phyloP scores from a whole-genome alignment of 345 rosid genomes.

The Euclidium syriacum region DNA sequence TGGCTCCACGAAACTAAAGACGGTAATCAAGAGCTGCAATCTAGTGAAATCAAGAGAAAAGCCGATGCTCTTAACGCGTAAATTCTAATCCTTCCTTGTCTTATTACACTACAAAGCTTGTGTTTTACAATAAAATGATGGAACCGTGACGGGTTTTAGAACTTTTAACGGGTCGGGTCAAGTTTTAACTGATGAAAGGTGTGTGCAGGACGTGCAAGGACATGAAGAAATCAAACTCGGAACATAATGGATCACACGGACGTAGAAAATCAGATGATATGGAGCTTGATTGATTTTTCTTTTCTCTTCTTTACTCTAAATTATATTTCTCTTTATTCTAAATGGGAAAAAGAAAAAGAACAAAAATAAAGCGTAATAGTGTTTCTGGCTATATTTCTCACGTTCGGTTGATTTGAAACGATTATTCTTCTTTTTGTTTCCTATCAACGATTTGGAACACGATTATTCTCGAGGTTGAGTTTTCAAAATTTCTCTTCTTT shows the following conservation, averaged over 20 bases:
- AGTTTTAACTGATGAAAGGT: not conserved
- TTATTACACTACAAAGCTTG: not conserved
- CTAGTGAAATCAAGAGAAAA: slow-evolving; percentile 57
- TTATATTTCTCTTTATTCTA: not conserved
- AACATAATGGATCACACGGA: slow-evolving; percentile 19
- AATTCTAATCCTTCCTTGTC: not conserved
- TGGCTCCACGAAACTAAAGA: slow-evolving; percentile 69
- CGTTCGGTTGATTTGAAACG: not conserved
- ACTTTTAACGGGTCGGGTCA: not conserved
- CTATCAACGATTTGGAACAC: too few species aligned
- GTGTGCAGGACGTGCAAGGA: slow-evolving; percentile 35
- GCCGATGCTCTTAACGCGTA: slow-evolving; percentile 51
- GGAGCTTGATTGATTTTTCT: slow-evolving; percentile 25
- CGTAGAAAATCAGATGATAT: slow-evolving; percentile 27
- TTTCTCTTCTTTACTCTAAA: not conserved
- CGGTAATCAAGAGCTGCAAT: slow-evolving; percentile 46
- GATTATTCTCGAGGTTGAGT: not conserved
- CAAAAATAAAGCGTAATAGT: not conserved
- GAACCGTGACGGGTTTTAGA: not conserved
- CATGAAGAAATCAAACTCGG: slow-evolving; percentile 32
- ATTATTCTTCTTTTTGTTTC: not conserved
- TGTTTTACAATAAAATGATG: too few species aligned
- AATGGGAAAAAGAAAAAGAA: not conserved
- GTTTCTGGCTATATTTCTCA: not conserved
- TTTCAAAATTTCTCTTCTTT: not conserved